phyloP scores from a whole-genome alignment of 1,284 basidiomycete species.

The Entoloma clypeatum region DNA sequence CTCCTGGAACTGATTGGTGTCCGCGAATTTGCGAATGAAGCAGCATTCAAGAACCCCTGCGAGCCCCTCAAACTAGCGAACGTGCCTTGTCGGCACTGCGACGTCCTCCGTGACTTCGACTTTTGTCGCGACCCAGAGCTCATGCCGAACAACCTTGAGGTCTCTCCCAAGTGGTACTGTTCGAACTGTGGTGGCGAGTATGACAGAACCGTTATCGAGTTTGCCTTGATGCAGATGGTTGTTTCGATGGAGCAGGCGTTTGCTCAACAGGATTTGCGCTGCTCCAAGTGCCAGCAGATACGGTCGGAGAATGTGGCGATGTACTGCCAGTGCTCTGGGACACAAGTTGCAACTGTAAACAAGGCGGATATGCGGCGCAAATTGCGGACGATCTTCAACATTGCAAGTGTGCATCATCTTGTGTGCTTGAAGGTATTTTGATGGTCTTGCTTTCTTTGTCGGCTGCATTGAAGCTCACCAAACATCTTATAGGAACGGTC shows the following conservation, averaged over 20 bases:
- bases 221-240: slow-evolving; percentile 78
- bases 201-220: slow-evolving; percentile 83
- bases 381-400: slow-evolving; percentile 77
- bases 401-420: slow-evolving; percentile 71
- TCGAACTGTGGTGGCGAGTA: slow-evolving; percentile 81
- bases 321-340: slow-evolving; percentile 87
- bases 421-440: slow-evolving; percentile 57
- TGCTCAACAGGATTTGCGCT: slow-evolving; percentile 87
- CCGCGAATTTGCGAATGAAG: slow-evolving; percentile 84
- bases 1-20: slow-evolving; percentile 87
- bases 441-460: slow-evolving; percentile 4
- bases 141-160: slow-evolving; percentile 53
- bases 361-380: slow-evolving; percentile 68
- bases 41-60: slow-evolving; percentile 89
- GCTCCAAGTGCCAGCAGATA: slow-evolving; percentile 85
- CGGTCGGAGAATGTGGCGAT: slow-evolving; percentile 83
- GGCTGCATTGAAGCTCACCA: slow-evolving; percentile 1
- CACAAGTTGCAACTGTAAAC: slow-evolving; percentile 68
- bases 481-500: slow-evolving; percentile 46
- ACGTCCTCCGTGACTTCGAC: slow-evolving; percentile 87
- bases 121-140: slow-evolving; percentile 92
- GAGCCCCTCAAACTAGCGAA: slow-evolving; percentile 85
- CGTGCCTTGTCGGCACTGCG: slow-evolving; percentile 90
- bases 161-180: slow-evolving; percentile 62
- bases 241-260: slow-evolving; percentile 71